These are phyloP conservation scores for Phytopythium chamaehyphon DNA, from an alignment of 352 stramenopile species.

Conservation along the genomic window DNA sequence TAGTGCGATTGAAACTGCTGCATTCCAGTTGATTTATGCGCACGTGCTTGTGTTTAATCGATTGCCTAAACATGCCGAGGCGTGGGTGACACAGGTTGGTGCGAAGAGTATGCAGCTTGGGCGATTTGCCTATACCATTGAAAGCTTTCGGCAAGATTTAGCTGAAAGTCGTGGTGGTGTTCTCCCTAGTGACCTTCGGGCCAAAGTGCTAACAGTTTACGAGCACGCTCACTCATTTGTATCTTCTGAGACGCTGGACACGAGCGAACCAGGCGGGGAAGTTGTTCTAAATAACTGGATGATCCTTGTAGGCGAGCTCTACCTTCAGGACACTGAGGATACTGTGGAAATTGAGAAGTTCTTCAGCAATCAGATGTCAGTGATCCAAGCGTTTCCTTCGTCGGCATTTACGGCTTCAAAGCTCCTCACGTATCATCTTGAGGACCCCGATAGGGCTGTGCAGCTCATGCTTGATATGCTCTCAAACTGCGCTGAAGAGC, in stretches of 20 bases:
- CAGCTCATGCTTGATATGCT: constrained; percentile 29
- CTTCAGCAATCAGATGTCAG: constrained; percentile 15
- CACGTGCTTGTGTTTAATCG: constrained; percentile 1
- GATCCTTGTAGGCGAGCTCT: constrained; percentile 18
- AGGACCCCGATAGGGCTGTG: constrained; percentile 8
- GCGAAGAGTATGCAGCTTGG: neutral
- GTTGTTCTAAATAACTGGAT: constrained; percentile 40
- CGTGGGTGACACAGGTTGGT: neutral
- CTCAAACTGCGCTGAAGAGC: constrained; percentile 8
- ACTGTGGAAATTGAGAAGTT: constrained; percentile 15
- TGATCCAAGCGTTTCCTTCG: constrained; percentile 18
- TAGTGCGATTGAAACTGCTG: neutral
- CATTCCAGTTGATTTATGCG: constrained; percentile 2
- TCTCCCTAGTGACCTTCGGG: neutral
- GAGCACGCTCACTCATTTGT: constrained; percentile 13
- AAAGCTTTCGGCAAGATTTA: constrained; percentile 5
- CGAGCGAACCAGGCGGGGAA: constrained; percentile 7
- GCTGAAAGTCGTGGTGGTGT: neutral
- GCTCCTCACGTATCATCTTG: constrained; percentile 10
- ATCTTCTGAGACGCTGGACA: neutral
- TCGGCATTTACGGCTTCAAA: constrained; percentile 25
- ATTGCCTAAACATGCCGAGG: neutral
- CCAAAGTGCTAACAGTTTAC: constrained; percentile 14
- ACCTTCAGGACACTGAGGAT: constrained; percentile 1
- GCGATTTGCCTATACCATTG: constrained; percentile 6